A percentile compares a stretch with the other conserved stretches of the same genome.
These are phyloP conservation scores for Ensete glaucum DNA, from an alignment of 176 grass and related monocot species.

Conservation along the genomic window DNA sequence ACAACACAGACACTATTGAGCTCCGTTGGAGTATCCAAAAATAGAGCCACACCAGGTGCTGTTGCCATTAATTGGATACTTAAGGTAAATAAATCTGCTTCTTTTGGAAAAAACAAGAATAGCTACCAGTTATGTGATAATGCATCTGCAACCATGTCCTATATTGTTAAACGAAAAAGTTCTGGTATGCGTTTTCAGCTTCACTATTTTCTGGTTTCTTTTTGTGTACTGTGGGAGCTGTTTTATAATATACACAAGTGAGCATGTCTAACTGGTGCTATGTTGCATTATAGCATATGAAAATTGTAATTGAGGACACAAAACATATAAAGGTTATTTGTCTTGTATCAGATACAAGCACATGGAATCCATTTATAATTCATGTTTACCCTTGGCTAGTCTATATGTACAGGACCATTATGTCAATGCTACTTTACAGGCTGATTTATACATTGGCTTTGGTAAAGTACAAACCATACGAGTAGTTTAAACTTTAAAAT, in stretches of 20 bases:
- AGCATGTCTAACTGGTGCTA: too few relatives aligned
- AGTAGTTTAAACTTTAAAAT: neutral
- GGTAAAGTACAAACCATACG: neutral
- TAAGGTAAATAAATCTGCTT: conserved; percentile 42
- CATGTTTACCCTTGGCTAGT: neutral
- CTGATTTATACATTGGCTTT: neutral
- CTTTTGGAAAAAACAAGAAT: neutral
- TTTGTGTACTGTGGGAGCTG: too few relatives aligned
- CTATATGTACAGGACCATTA: neutral
- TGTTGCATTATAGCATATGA: too few relatives aligned
- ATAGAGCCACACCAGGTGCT: conserved; percentile 70
- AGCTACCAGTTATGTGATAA: neutral
- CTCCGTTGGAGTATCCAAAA: conserved; percentile 93
- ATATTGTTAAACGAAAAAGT: too few relatives aligned
- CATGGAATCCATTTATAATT: neutral
- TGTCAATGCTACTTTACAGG: neutral
- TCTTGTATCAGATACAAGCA: neutral
- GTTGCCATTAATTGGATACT: conserved; percentile 99
- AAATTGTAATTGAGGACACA: neutral
- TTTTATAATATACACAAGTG: too few relatives aligned
- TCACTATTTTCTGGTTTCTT: neutral
- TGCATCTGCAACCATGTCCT: neutral
- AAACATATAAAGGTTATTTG: neutral
- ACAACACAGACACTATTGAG: conserved; percentile 84
- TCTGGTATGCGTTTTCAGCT: neutral